A percentile compares a stretch with the other conserved stretches of the same genome.
phyloP scores from a whole-genome alignment of 2,329 filamentous ascomycete species.

The Diaporthe amygdali region DNA sequence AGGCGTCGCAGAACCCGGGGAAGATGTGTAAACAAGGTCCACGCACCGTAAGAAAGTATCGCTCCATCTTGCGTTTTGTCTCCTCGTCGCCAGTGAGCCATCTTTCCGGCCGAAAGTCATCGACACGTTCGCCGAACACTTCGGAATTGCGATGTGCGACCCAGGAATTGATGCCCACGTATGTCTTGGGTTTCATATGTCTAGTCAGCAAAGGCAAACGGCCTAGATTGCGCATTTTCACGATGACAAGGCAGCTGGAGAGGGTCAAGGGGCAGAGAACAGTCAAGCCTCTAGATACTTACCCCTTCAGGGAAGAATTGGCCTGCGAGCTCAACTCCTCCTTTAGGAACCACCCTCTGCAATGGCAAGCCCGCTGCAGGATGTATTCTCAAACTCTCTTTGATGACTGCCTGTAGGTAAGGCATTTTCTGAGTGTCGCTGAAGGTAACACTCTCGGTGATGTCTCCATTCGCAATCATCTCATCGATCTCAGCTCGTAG shows the following conservation, averaged over 20 bases:
- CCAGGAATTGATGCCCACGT: slow-evolving; percentile 48
- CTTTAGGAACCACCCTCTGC: slow-evolving; percentile 48
- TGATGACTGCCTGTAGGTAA: slow-evolving; percentile 54
- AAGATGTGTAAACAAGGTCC: not conserved
- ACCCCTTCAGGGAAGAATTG: slow-evolving; percentile 30
- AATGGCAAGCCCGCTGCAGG: slow-evolving; percentile 47
- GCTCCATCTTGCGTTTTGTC: slow-evolving; percentile 40
- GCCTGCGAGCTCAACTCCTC: slow-evolving; percentile 36
- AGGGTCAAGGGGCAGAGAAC: no score
- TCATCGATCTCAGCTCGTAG: slow-evolving; percentile 43
- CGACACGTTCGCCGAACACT: slow-evolving; percentile 46
- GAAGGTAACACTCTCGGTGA: slow-evolving; percentile 30
- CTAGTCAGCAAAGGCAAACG: not conserved
- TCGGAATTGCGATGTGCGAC: slow-evolving; percentile 45
- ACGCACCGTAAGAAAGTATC: slow-evolving; percentile 30
- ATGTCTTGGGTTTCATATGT: slow-evolving; percentile 29
- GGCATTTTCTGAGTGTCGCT: slow-evolving; percentile 38
- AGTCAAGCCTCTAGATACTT: not conserved
- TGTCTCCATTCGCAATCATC: slow-evolving; percentile 29
- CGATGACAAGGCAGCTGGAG: no score
- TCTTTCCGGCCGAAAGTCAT: slow-evolving; percentile 40
- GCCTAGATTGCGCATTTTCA: not conserved
- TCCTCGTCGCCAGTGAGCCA: slow-evolving; percentile 15
- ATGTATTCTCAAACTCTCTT: slow-evolving; percentile 52
- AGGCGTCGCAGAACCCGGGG: not conserved